phyloP scores from a whole-genome alignment of 2,329 filamentous ascomycete genomes.

The Colletotrichum sojae region DNA sequence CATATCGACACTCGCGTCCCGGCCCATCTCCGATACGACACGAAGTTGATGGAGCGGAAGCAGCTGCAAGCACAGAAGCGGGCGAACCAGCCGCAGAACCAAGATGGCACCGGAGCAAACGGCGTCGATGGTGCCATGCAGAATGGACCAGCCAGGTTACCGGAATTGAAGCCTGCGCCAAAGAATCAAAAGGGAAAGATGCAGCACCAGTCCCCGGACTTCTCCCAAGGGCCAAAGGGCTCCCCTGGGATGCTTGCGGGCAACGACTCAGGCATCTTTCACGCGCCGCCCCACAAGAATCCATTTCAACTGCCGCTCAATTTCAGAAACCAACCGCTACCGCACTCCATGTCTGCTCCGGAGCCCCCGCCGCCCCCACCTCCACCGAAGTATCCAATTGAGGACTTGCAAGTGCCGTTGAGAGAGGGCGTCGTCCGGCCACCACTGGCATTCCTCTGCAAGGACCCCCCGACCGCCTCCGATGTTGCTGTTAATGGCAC shows the following conservation, averaged over 20 bases:
- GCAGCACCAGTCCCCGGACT: slow-evolving; percentile 56
- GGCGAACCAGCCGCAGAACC: slow-evolving; percentile 56
- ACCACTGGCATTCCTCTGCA: slow-evolving; percentile 81
- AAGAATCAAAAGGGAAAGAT: slow-evolving; percentile 78
- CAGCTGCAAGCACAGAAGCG: slow-evolving; percentile 78
- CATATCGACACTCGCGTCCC: slow-evolving; percentile 91
- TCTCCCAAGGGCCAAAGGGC: slow-evolving; percentile 59
- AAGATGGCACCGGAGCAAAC: slow-evolving; percentile 33
- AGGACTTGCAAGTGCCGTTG: slow-evolving; percentile 87
- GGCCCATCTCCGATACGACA: slow-evolving; percentile 84
- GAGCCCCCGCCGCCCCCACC: slow-evolving; percentile 78
- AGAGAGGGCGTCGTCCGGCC: slow-evolving; percentile 79
- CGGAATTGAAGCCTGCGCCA: slow-evolving; percentile 80
- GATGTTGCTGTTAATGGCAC: slow-evolving; percentile 48
- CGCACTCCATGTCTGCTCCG: slow-evolving; percentile 51
- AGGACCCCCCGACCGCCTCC: slow-evolving; percentile 69
- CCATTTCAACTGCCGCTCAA: slow-evolving; percentile 62
- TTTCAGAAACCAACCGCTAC: slow-evolving; percentile 59
- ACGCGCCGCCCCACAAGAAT: slow-evolving; percentile 59
- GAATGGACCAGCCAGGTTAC: slow-evolving; percentile 70
- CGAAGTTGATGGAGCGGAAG: slow-evolving; percentile 83
- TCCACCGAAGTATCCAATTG: slow-evolving; percentile 93
- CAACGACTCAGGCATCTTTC: slow-evolving; percentile 55
- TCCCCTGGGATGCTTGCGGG: slow-evolving; percentile 47
- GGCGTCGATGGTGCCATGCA: slow-evolving; percentile 57